phyloP scores from a whole-genome alignment of 371 early-diverging fungal species.

The Caulochytrium protostelioides region DNA sequence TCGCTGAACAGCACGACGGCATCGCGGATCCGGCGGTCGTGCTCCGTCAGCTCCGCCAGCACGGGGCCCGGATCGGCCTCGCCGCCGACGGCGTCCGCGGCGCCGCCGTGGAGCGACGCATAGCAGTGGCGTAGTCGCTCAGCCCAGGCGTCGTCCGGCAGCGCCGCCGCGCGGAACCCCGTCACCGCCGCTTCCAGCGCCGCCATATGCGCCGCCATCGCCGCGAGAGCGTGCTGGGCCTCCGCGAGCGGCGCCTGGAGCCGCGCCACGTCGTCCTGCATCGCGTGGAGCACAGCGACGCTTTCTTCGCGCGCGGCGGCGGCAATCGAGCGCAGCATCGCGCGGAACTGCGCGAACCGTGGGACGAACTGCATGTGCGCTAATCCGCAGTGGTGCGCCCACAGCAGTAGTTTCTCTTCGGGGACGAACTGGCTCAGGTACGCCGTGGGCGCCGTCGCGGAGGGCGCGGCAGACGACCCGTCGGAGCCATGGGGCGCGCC shows the following conservation, averaged over 20 bases:
- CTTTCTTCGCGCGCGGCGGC: not conserved
- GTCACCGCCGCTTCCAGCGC: not conserved
- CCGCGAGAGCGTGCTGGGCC: slow-evolving; percentile 5
- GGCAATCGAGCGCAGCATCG: not conserved
- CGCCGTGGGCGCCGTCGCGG: no score
- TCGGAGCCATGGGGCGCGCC: no score
- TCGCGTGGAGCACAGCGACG: not conserved
- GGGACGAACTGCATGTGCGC: slow-evolving; percentile 11
- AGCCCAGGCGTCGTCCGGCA: not conserved
- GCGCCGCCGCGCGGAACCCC: no score
- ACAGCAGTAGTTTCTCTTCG: slow-evolving; percentile 11
- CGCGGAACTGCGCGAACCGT: no score
- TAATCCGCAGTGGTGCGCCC: slow-evolving; percentile 17
- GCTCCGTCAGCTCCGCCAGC: slow-evolving; percentile 5
- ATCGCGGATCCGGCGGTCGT: slow-evolving; percentile 16
- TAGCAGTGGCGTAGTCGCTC: no score
- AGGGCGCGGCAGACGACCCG: no score
- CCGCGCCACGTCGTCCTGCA: slow-evolving; percentile 8
- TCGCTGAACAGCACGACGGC: slow-evolving; percentile 7
- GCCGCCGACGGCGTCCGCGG: no score
- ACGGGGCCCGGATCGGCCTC: no score
- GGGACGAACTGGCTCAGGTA: slow-evolving; percentile 17
- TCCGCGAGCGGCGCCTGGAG: slow-evolving; percentile 6
- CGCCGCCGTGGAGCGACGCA: no score
- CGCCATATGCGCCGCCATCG: not conserved